Conservation (phyloP, 1,139 yeast species). For the Yamadazyma taylorii region DNA sequence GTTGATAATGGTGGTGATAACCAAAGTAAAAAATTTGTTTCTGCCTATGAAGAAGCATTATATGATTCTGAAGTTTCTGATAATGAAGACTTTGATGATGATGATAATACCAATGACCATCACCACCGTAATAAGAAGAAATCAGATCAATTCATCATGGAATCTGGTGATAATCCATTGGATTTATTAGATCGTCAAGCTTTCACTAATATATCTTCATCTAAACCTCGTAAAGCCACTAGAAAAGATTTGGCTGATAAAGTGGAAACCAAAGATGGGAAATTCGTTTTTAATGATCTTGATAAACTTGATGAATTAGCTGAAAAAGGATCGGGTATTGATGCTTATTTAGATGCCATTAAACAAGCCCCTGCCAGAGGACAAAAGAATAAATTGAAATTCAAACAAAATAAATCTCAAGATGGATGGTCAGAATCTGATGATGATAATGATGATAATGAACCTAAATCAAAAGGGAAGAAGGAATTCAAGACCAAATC, state of each 20-base stretch:
- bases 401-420: constrained; percentile 60
- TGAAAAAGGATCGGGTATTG: constrained; percentile 59
- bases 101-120: constrained; percentile 26
- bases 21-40: constrained; percentile 54
- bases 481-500: constrained; percentile 16
- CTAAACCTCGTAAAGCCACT: constrained; percentile 65
- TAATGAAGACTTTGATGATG: constrained; percentile 39
- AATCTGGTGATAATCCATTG: constrained; percentile 78
- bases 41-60: constrained; percentile 84
- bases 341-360: constrained; percentile 92
- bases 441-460: constrained; percentile 28
- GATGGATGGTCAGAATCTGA: constrained; percentile 58
- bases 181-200: constrained; percentile 86
- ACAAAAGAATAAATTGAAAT: constrained; percentile 86
- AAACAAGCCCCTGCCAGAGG: constrained; percentile 92
- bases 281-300: constrained; percentile 47
- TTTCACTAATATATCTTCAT: constrained; percentile 81
- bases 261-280: constrained; percentile 58
- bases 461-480: constrained; percentile 15
- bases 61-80: constrained; percentile 58
- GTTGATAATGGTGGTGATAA: constrained; percentile 19
- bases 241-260: constrained; percentile 44
- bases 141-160: constrained; percentile 64
- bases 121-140: constrained; percentile 24
- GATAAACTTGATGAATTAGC: constrained; percentile 53